A percentile compares a stretch with the other conserved stretches of the same genome.
These are phyloP conservation scores for Allium fistulosum DNA, from an alignment of 106 monocot genomes.

Conservation along the genomic window DNA sequence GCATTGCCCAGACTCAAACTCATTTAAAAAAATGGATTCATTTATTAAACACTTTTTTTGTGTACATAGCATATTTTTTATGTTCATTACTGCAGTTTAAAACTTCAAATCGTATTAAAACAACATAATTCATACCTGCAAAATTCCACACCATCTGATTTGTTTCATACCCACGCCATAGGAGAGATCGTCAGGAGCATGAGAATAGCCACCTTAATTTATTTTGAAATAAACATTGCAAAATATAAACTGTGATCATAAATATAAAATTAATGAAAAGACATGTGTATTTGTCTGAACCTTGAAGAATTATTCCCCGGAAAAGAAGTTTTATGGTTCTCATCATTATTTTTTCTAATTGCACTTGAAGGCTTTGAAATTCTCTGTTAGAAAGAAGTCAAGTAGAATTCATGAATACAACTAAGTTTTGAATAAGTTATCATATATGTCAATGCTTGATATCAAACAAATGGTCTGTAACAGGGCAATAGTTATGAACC, in stretches of 20 bases:
- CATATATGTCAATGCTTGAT: too few relatives aligned
- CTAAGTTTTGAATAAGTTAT: too few relatives aligned
- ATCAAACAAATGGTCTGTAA: too few relatives aligned
- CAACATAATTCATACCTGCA: conserved; percentile 22
- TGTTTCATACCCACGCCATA: conserved; percentile 47
- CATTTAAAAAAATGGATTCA: background rate
- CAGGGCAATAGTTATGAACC: too few relatives aligned
- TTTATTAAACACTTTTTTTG: background rate
- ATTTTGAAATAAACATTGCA: background rate
- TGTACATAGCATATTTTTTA: background rate
- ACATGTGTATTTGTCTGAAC: conserved; percentile 4
- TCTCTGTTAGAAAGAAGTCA: conserved; percentile 14
- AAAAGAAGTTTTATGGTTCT: conserved; percentile 45
- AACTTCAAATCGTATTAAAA: background rate
- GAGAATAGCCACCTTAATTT: conserved; percentile 35
- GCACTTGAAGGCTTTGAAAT: conserved; percentile 13
- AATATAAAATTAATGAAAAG: background rate
- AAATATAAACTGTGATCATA: background rate
- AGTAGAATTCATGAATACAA: too few relatives aligned
- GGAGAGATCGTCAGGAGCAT: conserved; percentile 40
- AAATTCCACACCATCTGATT: conserved; percentile 43
- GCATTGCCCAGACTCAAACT: background rate
- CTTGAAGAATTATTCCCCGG: conserved; percentile 44
- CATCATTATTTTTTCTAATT: conserved; percentile 20
- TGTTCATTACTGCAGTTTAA: background rate